Percentiles rank a stretch among this genome's conserved stretches.
These are phyloP conservation scores for Cladosporium austrohemisphaericum DNA, from an alignment of 2,329 filamentous ascomycete species.

Conservation along the genomic window DNA sequence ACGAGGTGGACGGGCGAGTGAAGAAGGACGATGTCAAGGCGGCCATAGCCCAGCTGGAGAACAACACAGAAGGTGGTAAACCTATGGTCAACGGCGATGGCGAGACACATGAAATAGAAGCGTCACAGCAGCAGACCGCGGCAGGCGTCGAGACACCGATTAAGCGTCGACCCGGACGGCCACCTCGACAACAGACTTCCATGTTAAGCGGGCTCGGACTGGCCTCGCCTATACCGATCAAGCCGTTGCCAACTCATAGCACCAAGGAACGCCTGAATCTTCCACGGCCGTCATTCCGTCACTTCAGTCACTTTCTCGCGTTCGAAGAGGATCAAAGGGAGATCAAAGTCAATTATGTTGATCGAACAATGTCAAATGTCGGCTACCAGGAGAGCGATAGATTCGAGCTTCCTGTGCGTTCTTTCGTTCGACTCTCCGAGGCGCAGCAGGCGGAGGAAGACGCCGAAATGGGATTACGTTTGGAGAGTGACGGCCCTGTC, in stretches of 20 bases:
- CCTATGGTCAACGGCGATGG: slow-evolving; percentile 22
- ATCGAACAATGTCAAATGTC: slow-evolving; percentile 92
- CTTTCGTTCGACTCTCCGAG: slow-evolving; percentile 62
- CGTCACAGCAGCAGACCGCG: background rate
- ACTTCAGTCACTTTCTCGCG: slow-evolving; percentile 71
- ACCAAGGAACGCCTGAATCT: slow-evolving; percentile 76
- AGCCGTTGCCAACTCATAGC: slow-evolving; percentile 75
- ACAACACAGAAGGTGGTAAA: background rate
- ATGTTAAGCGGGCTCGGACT: slow-evolving; percentile 59
- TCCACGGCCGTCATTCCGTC: slow-evolving; percentile 70
- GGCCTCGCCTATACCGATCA: slow-evolving; percentile 60
- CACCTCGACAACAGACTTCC: slow-evolving; percentile 59
- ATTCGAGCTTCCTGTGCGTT: slow-evolving; percentile 72
- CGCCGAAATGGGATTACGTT: slow-evolving; percentile 48
- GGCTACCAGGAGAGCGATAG: slow-evolving; percentile 94
- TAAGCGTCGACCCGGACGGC: slow-evolving; percentile 61
- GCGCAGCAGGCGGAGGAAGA: slow-evolving; percentile 62
- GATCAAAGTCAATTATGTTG: slow-evolving; percentile 79
- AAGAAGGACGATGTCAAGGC: slow-evolving; percentile 43
- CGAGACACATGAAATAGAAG: slow-evolving; percentile 24
- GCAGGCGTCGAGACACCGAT: slow-evolving; percentile 25
- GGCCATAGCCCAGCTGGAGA: slow-evolving; percentile 24
- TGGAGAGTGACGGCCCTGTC: slow-evolving; percentile 53
- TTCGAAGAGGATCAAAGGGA: slow-evolving; percentile 83
- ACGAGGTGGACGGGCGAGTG: slow-evolving; percentile 75